Conservation (phyloP, 1,139 yeast species). For the Hemisphaericaspora xylanilytica region DNA sequence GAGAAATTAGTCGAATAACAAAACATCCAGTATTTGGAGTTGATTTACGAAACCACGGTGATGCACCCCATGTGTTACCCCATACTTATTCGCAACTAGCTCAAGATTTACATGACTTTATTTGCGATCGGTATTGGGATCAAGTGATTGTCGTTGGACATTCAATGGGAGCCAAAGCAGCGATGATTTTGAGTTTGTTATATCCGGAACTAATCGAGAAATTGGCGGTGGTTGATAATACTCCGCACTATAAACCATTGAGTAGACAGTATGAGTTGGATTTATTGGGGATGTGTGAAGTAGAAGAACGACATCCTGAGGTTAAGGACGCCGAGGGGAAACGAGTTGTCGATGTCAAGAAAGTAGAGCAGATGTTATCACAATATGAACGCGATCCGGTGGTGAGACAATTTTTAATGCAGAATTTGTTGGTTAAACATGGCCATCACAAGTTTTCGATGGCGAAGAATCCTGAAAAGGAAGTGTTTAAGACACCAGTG, state of each 20-base stretch:
- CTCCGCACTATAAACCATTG: slow-evolving; percentile 35
- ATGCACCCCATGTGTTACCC: slow-evolving; percentile 43
- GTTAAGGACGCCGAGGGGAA: slow-evolving; percentile 5
- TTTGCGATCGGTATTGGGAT: slow-evolving; percentile 23
- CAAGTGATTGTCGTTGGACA: slow-evolving; percentile 45
- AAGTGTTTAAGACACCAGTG: slow-evolving; percentile 26
- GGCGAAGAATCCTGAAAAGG: slow-evolving; percentile 16
- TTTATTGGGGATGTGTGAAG: slow-evolving; percentile 33
- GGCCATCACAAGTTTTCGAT: slow-evolving; percentile 3
- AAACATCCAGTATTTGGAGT: slow-evolving; percentile 37
- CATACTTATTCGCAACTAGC: slow-evolving; percentile 43
- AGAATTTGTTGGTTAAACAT: slow-evolving; percentile 21
- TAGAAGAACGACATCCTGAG: slow-evolving; percentile 19
- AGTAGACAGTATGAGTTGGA: slow-evolving; percentile 25
- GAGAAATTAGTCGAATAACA: slow-evolving; percentile 28
- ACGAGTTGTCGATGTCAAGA: slow-evolving; percentile 7
- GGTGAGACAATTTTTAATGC: slow-evolving; percentile 30
- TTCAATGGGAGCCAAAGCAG: slow-evolving; percentile 54
- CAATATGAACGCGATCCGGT: slow-evolving; percentile 23
- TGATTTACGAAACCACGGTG: slow-evolving; percentile 57
- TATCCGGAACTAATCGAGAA: slow-evolving; percentile 37
- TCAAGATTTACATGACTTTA: slow-evolving; percentile 37
- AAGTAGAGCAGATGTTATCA: slow-evolving; percentile 20
- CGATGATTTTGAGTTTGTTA: slow-evolving; percentile 44
- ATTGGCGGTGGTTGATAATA: slow-evolving; percentile 48